Evolutionary conservation across 1,139 yeast genomes (phyloP), one percentile per base, ranked within the genome.

Genomic region (Pneumocystis murina): DNA sequence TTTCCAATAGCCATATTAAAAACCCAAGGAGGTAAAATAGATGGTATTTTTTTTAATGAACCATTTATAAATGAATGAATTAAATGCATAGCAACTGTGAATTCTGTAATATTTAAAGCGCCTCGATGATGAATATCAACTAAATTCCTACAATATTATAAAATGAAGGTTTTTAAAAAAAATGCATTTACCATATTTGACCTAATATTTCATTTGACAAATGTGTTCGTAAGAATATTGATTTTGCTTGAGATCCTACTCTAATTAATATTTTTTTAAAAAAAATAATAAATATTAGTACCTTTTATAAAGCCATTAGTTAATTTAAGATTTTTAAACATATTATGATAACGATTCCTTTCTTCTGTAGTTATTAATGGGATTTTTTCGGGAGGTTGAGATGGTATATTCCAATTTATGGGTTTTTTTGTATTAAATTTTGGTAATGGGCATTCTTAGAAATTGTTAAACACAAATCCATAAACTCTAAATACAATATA

Each of bases 21-120:
- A 59, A 78, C 76, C 63, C 81, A 83, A 2, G 73, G 71, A 0
- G 97, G 91, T 65, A 92, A 75, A 40, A 79, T 75, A 0, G 84
- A 77, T 4, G 98, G 97, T 65, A 89, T 76, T 65, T 82, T 82
- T 65, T 80, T 80, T 68, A 87, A 76, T 6, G 82, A 71, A n/a
- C 90, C 87, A 71, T 84, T 82, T 71, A 89, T 77, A 60, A 85
- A 77, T 63, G 90, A 85, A 73, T 91, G 97, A 67, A 94, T 88
- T 72, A 94, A 79, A 75, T 88, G 95, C 98, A 94, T 92, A 8
- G 98, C 97, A 69, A 92, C 82, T 54, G 88, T 82, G 71, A 94
- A 92, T 70, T 88, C 91, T 30, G 84, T 79, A 71, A 84, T 81
- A 66, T 82, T 80, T 70, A 92, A 81, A 63, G 81, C 79, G 6